Evolutionary conservation across 768 basidiomycete species (phyloP).

Genomic region (Paxillus ammoniavirescens): DNA sequence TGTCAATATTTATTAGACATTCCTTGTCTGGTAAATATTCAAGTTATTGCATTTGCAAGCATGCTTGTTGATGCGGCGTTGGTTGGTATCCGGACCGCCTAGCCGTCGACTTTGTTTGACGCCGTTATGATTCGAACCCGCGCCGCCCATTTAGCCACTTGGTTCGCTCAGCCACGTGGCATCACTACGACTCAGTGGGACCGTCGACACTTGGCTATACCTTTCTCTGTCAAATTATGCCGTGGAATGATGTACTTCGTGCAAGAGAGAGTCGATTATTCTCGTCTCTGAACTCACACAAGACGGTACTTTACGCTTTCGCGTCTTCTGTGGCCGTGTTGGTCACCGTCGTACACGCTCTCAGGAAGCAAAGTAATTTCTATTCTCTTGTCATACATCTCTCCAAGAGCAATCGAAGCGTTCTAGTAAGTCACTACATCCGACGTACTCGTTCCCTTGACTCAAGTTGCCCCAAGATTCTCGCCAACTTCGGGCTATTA

Average conservation of each 20-base stretch:
- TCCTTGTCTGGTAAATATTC: no score
- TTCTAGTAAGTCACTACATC: slow-evolving; percentile 59
- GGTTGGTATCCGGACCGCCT: no score
- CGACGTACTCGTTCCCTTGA: not conserved
- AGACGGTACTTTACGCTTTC: slow-evolving; percentile 66
- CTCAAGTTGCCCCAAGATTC: slow-evolving; percentile 49
- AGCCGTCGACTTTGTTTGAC: no score
- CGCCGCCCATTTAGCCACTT: no score
- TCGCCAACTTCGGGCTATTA: slow-evolving; percentile 89
- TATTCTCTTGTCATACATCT: slow-evolving; percentile 91
- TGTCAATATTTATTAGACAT: no score
- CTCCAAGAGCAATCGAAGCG: slow-evolving; percentile 90
- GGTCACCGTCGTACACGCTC: slow-evolving; percentile 74
- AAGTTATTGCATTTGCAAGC: no score
- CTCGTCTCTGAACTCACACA: slow-evolving; percentile 53
- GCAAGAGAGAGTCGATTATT: slow-evolving; percentile 51
- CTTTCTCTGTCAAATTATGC: slow-evolving; percentile 35
- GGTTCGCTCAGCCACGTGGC: no score
- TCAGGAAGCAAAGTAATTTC: slow-evolving; percentile 85
- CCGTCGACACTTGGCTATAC: not conserved
- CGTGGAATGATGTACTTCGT: slow-evolving; percentile 48
- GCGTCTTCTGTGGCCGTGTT: slow-evolving; percentile 69
- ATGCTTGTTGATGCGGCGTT: no score
- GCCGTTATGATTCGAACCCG: no score
- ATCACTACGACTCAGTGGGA: no score